Base-by-base conservation (phyloP, 176 grass and related monocot species). In the Otatea glauca region DNA sequence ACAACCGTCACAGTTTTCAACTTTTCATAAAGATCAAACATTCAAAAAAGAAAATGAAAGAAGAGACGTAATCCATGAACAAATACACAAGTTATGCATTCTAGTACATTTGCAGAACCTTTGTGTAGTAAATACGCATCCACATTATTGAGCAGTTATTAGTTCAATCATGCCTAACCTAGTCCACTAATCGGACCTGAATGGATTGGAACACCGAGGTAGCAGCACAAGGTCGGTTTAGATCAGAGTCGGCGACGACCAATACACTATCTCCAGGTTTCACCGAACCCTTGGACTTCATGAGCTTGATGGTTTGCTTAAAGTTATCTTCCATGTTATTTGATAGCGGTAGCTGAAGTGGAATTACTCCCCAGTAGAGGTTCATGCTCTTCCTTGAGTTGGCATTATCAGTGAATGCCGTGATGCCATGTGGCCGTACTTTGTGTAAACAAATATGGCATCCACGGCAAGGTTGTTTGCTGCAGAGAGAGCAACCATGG, bases 361-460 rank as follows among this genome's bases (percentile, higher is more conserved):
- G 82, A 54, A 85, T 85, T 7, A 94, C 92, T 4, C 92, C 92
- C 90, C 92, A 94, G 74, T 78, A 85, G 39, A 94, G 41, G 80
- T 89, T 92, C 92, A 94, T 87, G 80, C 87, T 84, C 76, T 92
- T 92, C 76, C 92, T 92, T 15, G 88, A 75, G 67, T 80, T 79
- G 16, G 68, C 48, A 79, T 92, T 27, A 24, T 92, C 85, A 9
- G 90, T 94, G 77, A 94, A 90, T 9, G 92, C 88, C 90, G 78
- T 0, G 88, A 92, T 10, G 93, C 85, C 90, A 92, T 92, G 42
- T 90, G 86, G n/a, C 90, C 90, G 15, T 87, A 77, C 69, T 94
- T 90, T 66, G 92, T 94, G 88, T 90, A 95, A 14, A 92, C 93
- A 78, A 92, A 95, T 67, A 95, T 88, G 45, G 85, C 87, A 83